phyloP scores from a whole-genome alignment of 2,329 filamentous ascomycete genomes.

The Fusarium newnesense region DNA sequence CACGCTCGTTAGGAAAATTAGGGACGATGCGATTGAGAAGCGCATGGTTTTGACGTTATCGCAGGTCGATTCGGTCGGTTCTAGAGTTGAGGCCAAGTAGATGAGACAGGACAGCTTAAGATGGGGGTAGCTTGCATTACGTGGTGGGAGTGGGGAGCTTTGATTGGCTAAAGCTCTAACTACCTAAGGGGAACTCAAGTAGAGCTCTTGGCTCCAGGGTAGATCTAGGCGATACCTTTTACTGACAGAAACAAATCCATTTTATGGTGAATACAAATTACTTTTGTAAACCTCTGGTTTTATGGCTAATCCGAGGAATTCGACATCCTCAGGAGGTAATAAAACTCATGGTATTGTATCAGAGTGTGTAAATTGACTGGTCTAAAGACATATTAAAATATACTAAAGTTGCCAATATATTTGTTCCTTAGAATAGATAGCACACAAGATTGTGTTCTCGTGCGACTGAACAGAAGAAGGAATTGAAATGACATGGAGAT shows the following conservation, averaged over 20 bases:
- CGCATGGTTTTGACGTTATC: slow-evolving; percentile 48
- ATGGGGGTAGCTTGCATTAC: slow-evolving; percentile 40
- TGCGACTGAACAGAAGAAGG: not conserved
- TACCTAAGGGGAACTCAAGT: slow-evolving; percentile 9
- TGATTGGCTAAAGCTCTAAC: slow-evolving; percentile 42
- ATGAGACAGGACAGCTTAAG: slow-evolving; percentile 41
- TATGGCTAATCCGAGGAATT: not conserved
- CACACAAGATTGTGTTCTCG: not conserved
- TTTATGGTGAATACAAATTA: not conserved
- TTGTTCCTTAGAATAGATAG: not conserved
- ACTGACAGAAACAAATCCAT: too few species aligned
- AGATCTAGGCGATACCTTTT: not conserved
- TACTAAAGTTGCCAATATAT: rapidly evolving
- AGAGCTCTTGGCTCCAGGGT: slow-evolving; percentile 27
- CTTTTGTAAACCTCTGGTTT: not conserved
- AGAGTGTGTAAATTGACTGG: not conserved
- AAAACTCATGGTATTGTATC: too few species aligned
- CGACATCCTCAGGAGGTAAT: too few species aligned
- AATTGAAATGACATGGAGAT: too few species aligned
- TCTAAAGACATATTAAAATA: not conserved
- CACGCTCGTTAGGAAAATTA: slow-evolving; percentile 61
- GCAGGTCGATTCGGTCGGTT: slow-evolving; percentile 32
- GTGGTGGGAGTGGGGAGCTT: slow-evolving; percentile 41
- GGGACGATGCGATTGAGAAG: slow-evolving; percentile 50
- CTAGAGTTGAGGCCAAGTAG: slow-evolving; percentile 41